phyloP scores from a whole-genome alignment of 192 early-diverging fungal genomes.

The Podila minutissima region DNA sequence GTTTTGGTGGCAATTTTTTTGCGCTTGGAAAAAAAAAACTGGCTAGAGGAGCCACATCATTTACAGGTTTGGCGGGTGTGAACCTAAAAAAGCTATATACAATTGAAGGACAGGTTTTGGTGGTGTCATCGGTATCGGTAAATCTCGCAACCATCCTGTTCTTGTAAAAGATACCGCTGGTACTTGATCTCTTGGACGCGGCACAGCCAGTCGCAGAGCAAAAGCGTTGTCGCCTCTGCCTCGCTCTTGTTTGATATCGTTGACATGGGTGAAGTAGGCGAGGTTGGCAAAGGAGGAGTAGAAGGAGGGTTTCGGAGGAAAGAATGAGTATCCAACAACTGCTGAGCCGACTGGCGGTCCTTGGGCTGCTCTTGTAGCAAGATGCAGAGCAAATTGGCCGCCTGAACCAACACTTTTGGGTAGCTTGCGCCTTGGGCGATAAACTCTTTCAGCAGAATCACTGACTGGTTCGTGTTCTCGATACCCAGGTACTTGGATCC shows the following conservation, averaged over 20 bases:
- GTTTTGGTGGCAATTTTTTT: no score
- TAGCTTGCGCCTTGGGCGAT: conserved; percentile 31
- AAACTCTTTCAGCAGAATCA: conserved; percentile 31
- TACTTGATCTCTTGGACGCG: conserved; percentile 52
- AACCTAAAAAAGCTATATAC: no score
- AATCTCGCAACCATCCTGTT: conserved; percentile 38
- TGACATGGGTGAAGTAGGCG: background rate
- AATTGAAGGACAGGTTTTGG: background rate
- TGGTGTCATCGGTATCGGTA: conserved; percentile 37
- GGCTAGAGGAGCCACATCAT: no score
- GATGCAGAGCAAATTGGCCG: conserved; percentile 29
- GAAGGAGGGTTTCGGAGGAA: conserved; percentile 14
- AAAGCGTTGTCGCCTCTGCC: conserved; percentile 9
- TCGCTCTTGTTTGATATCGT: background rate
- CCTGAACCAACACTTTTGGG: conserved; percentile 30
- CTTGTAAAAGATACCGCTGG: conserved; percentile 36
- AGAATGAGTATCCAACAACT: conserved; percentile 27
- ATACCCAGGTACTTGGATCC: conserved; percentile 66
- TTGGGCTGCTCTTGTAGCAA: conserved; percentile 41
- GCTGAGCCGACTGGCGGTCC: conserved; percentile 39
- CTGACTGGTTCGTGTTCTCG: conserved; percentile 45
- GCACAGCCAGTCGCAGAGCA: conserved; percentile 47
- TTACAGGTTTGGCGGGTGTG: no score
- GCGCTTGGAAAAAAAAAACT: no score
- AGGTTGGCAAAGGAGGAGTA: background rate